Base-by-base conservation (phyloP, 2,329 filamentous ascomycete genomes). In the Aspergillus versicolor region DNA sequence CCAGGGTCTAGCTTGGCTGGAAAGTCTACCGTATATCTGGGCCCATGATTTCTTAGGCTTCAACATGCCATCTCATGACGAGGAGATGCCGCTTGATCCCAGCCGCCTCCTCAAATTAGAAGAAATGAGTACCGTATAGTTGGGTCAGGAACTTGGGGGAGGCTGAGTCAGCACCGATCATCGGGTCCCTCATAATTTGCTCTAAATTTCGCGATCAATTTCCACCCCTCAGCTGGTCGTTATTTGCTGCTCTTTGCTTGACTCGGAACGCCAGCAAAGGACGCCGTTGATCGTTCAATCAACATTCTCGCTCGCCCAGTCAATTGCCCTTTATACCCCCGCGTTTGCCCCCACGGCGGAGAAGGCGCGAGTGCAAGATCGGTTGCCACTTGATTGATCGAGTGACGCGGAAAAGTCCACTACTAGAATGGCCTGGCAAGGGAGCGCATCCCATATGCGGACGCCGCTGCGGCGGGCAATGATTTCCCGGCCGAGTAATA, bases 401-500 rank as follows among this genome's bases (percentile, higher is more conserved):
- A 21, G 37, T 24, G n/a, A 30, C 47, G 17, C 32, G 51, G 24
- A 46, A 48, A 51, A 40, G 45, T 51, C 38, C 22, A 34, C 11
- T 19, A 34, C 11, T 19, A 38, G 9, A 48, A 71, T 72, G 69
- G 63, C 66, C 64, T 67, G 65, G 68, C 69, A 69, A 65, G 69
- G 64, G 58, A 63, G 72, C 47, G 64, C 65, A 51, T 63, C 66
- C 50, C 66, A 58, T 45, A 52, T 66, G 63, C 69, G 70, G 69
- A 65, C 68, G 54, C 67, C 69, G 69, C 60, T 67, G 41, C 63
- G 68, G 63, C 62, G 59, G 40, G 52, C 63, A 44, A 13, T n/a
- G 21, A 44, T 67, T 61, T 66, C 64, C 68, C 70, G 69, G 68
- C 61, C 67, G 62, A 70, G 64, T 65, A 61, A 61, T 30, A 45